Conservation (phyloP, 2,329 filamentous ascomycete species). For the Colletotrichum sp. region DNA sequence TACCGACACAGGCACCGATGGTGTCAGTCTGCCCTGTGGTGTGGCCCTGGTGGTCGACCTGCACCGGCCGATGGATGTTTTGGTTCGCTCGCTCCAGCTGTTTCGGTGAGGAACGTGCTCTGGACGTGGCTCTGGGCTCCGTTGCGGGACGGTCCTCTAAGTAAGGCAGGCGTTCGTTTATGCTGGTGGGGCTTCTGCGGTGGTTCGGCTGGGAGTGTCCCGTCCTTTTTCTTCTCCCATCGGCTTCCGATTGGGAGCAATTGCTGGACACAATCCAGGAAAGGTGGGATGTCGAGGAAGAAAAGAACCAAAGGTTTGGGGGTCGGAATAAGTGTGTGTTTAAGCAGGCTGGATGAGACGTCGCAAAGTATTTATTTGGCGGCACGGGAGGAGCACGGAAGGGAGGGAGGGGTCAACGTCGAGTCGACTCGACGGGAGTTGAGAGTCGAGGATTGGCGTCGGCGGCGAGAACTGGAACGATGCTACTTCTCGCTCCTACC, state of each 20-base stretch:
- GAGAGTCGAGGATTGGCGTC: neutral
- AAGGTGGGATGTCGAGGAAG: neutral
- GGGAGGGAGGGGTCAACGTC: neutral
- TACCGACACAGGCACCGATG: neutral
- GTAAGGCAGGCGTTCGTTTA: neutral
- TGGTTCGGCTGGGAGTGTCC: neutral
- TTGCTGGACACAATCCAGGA: neutral
- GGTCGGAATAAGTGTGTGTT: neutral
- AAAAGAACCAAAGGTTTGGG: neutral
- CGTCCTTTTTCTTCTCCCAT: neutral
- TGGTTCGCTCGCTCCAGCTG: neutral
- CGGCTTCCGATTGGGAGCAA: neutral
- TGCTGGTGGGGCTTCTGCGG: neutral
- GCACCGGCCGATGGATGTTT: neutral
- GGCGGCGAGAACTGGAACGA: neutral
- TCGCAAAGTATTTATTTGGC: conserved; percentile 16
- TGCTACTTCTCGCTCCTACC: neutral
- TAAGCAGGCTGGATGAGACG: conserved; percentile 17
- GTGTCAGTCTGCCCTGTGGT: neutral
- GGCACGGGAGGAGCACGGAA: neutral
- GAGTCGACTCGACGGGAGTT: neutral
- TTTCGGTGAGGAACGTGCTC: conserved; percentile 17
- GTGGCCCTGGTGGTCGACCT: neutral
- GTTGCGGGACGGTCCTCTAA: conserved; percentile 12
- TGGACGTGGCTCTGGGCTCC: conserved; percentile 3